These are phyloP conservation scores for Irpex sp. DNA, from an alignment of 1,284 basidiomycete species.

Conservation along the genomic window DNA sequence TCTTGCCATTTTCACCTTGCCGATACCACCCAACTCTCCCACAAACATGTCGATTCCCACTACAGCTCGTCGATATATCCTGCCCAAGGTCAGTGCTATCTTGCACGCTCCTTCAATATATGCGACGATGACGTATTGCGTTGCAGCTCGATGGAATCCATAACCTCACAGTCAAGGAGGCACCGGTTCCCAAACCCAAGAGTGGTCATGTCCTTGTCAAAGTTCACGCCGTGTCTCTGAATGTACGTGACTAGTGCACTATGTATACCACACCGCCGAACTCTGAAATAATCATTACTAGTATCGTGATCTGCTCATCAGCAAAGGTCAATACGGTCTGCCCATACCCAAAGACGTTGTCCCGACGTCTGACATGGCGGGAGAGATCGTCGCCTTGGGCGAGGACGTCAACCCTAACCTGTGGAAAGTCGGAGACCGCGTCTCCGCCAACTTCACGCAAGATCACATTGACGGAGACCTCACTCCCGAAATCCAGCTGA, in stretches of 20 bases:
- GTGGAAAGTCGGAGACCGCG: constrained; percentile 38
- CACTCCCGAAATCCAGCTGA: not conserved
- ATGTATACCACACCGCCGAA: not conserved
- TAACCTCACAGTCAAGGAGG: constrained; percentile 6
- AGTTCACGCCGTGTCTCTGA: constrained; percentile 27
- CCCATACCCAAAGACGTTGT: constrained; percentile 19
- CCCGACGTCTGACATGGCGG: constrained; percentile 38
- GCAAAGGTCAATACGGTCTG: not conserved
- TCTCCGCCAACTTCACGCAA: constrained; percentile 27
- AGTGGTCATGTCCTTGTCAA: constrained; percentile 25
- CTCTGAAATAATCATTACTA: not conserved
- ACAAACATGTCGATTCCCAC: constrained; percentile 2
- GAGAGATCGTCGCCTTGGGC: constrained; percentile 34
- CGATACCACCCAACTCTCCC: not conserved
- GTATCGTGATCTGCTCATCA: constrained; percentile 9
- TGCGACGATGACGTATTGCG: not conserved
- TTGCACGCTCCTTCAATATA: not conserved
- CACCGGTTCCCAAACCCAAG: constrained; percentile 2
- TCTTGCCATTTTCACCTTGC: not conserved
- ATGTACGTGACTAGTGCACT: constrained; percentile 4
- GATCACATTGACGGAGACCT: constrained; percentile 5
- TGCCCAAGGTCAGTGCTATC: constrained; percentile 6
- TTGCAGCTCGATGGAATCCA: constrained; percentile 9
- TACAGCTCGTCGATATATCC: constrained; percentile 7
- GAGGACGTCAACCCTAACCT: constrained; percentile 21